Evolutionary conservation across 495 filamentous ascomycete species (phyloP), one percentile per base, ranked within the genome.

Genomic region (Penicillium desertorum): DNA sequence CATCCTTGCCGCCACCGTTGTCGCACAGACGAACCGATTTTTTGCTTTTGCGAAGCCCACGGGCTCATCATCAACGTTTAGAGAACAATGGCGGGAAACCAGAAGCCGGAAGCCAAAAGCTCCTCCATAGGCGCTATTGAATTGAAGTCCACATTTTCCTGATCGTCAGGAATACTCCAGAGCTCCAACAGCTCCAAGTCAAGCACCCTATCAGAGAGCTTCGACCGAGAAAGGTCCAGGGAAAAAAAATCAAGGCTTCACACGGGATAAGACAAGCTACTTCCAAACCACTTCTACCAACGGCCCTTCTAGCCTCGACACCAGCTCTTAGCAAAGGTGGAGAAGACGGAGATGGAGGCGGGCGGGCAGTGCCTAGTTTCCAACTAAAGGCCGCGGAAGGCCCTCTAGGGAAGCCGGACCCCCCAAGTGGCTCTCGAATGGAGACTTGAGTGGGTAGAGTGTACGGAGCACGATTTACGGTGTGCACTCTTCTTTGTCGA

Each of bases 331-430:
- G 32, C 11, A 23, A 25, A 34, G 51, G 61, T 61, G 62, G 58
- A 62, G 51, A 39, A 48, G 3, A 36, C 53, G 56, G 63, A 66
- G 53, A 61, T 68, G 62, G 63, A 59, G 51, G 36, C 57, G 62
- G 62, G 56, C 58, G 60, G 65, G 59, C 63, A 58, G 63, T 52
- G 64, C 45, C 63, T 69, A 64, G 63, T 54, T 54, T 54, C 46
- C 19, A 36, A 44, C 41, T 48, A 36, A 58, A 45, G 45, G 42
- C 51, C 63, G 63, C 58, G 61, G 61, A 68, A 64, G 60, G 53
- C 57, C 60, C 54, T 53, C 56, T 51, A 54, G 32, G 16, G 47
- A 51, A 60, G 54, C 61, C 55, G 58, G 43, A 43, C 25, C 34
- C 30, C 30, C 30, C 37, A 50, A 51, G 43, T 55, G 53, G 53